Conservation (phyloP, 495 filamentous ascomycete species). For the Cairneyella variabilis region DNA sequence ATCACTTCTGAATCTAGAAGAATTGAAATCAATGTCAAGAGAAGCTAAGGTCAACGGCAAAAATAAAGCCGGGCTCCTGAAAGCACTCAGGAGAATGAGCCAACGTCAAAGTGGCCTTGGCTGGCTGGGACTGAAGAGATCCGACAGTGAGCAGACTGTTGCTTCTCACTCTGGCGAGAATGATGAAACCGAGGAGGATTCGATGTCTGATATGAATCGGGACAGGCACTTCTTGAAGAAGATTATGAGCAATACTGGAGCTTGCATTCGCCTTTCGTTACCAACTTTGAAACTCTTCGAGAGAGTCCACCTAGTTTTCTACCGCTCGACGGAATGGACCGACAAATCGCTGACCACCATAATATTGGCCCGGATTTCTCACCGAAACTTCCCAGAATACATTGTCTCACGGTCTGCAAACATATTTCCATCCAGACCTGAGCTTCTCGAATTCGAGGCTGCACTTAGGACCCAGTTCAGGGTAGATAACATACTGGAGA, state of each 20-base stretch:
- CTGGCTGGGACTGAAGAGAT: conserved; percentile 52
- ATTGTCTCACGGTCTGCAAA: conserved; percentile 86
- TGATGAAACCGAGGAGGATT: conserved; percentile 22
- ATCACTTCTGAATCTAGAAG: conserved; percentile 74
- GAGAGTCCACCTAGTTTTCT: conserved; percentile 92
- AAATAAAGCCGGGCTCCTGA: conserved; percentile 78
- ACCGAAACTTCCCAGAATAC: conserved; percentile 84
- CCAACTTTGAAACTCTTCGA: conserved; percentile 82
- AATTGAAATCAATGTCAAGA: conserved; percentile 80
- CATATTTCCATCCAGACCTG: conserved; percentile 73
- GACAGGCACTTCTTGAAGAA: conserved; percentile 65
- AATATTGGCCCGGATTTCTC: conserved; percentile 84
- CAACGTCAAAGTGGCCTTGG: conserved; percentile 68
- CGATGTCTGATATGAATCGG: conserved; percentile 35
- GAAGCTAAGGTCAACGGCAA: conserved; percentile 85
- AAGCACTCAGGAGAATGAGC: conserved; percentile 66
- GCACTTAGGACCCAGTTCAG: conserved; percentile 77
- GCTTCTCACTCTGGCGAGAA: conserved; percentile 16
- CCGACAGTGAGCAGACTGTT: conserved; percentile 34
- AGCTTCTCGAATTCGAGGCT: conserved; percentile 84
- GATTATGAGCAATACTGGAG: conserved; percentile 75
- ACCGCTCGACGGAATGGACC: conserved; percentile 94
- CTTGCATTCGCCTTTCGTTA: conserved; percentile 75
- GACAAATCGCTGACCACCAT: conserved; percentile 95
- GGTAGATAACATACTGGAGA: conserved; percentile 82